Percentiles rank a stretch among this genome's conserved stretches.
phyloP scores from a whole-genome alignment of 495 filamentous ascomycete species.

The Hypoxylon perforatum region DNA sequence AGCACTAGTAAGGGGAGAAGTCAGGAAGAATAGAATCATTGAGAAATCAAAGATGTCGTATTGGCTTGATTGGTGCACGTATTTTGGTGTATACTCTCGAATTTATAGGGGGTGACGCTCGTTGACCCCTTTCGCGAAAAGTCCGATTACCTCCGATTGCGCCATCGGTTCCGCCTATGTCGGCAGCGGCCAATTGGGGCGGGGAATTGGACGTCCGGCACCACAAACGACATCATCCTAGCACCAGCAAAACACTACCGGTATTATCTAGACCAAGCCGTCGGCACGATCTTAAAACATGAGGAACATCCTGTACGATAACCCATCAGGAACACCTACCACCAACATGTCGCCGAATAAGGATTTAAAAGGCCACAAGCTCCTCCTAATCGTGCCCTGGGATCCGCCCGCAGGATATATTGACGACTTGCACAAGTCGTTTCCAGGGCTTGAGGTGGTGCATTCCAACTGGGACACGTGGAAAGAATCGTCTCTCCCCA shows the following conservation, averaged over 20 bases:
- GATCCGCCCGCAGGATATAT: conserved; percentile 53
- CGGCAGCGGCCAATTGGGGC: conserved; percentile 21
- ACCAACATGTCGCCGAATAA: conserved; percentile 44
- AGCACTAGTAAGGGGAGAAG: too few relatives aligned
- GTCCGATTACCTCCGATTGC: conserved; percentile 30
- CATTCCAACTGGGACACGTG: conserved; percentile 30
- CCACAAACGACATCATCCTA: not conserved
- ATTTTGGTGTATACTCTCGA: too few relatives aligned
- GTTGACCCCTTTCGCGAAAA: conserved; percentile 9
- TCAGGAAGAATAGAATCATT: too few relatives aligned
- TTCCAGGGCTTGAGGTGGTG: conserved; percentile 62
- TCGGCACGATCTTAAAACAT: conserved; percentile 6
- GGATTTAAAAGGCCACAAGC: conserved; percentile 56
- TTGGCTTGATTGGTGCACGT: too few relatives aligned
- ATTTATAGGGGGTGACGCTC: too few relatives aligned
- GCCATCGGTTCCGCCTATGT: conserved; percentile 33
- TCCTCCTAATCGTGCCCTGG: conserved; percentile 60
- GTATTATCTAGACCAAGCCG: not conserved
- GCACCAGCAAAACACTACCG: not conserved
- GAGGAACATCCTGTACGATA: conserved; percentile 32
- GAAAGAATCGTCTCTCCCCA: conserved; percentile 8
- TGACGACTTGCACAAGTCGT: conserved; percentile 57
- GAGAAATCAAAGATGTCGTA: too few relatives aligned
- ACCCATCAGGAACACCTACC: conserved; percentile 26
- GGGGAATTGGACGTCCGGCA: conserved; percentile 12